Conservation (phyloP, 2,329 filamentous ascomycete species). For the Penicillium sp. region DNA sequence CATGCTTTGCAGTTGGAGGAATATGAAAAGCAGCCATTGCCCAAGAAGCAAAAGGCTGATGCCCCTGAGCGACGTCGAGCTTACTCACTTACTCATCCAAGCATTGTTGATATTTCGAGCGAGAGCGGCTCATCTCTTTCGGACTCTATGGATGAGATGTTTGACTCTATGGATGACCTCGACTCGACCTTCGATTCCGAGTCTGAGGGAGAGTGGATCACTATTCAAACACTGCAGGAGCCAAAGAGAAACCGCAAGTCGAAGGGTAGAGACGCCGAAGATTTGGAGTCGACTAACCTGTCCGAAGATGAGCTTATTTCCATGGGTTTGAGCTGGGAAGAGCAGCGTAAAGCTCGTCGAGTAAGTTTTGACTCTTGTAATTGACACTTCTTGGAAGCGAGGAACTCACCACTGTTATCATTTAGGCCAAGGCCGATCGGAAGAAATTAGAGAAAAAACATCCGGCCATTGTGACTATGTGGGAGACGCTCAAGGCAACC, state of each 20-base stretch:
- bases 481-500: conserved; percentile 65
- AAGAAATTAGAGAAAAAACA: conserved; percentile 67
- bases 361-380: conserved; percentile 17
- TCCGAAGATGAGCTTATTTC: conserved; percentile 9
- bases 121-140: conserved; percentile 2
- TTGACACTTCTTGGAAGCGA: too few relatives aligned
- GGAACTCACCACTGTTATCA: conserved; percentile 12
- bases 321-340: conserved; percentile 10
- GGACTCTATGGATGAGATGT: background rate
- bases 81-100: background rate
- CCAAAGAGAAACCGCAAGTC: background rate
- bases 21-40: conserved; percentile 33
- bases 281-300: background rate
- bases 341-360: conserved; percentile 18
- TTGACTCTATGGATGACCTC: background rate
- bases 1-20: conserved; percentile 53
- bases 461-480: conserved; percentile 77
- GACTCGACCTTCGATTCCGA: background rate
- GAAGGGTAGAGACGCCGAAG: background rate
- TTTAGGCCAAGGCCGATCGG: conserved; percentile 47
- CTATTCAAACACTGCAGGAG: background rate
- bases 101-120: background rate
- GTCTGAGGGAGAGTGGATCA: background rate
- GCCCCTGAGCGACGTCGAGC: conserved; percentile 12
- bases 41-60: conserved; percentile 33